These are phyloP conservation scores for Fusarium cyanostomum DNA, from an alignment of 2,329 filamentous ascomycete species.

Conservation along the genomic window DNA sequence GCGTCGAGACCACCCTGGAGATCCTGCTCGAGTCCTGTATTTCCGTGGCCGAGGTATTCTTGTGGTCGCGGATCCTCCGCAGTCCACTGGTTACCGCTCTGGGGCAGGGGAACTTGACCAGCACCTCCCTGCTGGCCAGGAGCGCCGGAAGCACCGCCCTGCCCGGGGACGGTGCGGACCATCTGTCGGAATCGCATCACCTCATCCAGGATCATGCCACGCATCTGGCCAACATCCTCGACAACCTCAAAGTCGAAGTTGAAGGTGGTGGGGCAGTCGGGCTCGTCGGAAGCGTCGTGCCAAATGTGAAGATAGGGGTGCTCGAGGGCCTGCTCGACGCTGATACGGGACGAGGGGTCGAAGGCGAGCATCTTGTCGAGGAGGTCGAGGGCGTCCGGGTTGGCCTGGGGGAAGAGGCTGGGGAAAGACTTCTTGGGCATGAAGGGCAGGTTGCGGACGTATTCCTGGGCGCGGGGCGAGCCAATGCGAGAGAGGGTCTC, in stretches of 20 bases:
- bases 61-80: slow-evolving; percentile 69
- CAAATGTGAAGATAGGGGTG: slow-evolving; percentile 97
- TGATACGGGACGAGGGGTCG: slow-evolving; percentile 91
- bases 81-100: slow-evolving; percentile 63
- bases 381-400: slow-evolving; percentile 93
- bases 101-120: slow-evolving; percentile 63
- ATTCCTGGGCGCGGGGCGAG: slow-evolving; percentile 94
- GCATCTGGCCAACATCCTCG: slow-evolving; percentile 94
- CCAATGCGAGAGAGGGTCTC: slow-evolving; percentile 94
- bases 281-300: slow-evolving; percentile 98
- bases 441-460: slow-evolving; percentile 93
- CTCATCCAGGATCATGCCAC: slow-evolving; percentile 96
- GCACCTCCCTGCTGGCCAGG: slow-evolving; percentile 51
- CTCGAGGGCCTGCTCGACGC: slow-evolving; percentile 93
- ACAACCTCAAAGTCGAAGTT: slow-evolving; percentile 99
- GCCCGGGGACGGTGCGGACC: slow-evolving; percentile 62
- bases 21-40: slow-evolving; percentile 65
- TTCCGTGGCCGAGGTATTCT: slow-evolving; percentile 61
- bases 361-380: slow-evolving; percentile 98
- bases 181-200: slow-evolving; percentile 82
- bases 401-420: slow-evolving; percentile 89
- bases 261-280: slow-evolving; percentile 90
- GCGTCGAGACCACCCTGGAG: slow-evolving; percentile 59
- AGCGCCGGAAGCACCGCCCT: slow-evolving; percentile 44
- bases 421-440: slow-evolving; percentile 95